These are phyloP conservation scores for Coffea humblotiana DNA, from an alignment of 305 asterid genomes.

Conservation along the genomic window DNA sequence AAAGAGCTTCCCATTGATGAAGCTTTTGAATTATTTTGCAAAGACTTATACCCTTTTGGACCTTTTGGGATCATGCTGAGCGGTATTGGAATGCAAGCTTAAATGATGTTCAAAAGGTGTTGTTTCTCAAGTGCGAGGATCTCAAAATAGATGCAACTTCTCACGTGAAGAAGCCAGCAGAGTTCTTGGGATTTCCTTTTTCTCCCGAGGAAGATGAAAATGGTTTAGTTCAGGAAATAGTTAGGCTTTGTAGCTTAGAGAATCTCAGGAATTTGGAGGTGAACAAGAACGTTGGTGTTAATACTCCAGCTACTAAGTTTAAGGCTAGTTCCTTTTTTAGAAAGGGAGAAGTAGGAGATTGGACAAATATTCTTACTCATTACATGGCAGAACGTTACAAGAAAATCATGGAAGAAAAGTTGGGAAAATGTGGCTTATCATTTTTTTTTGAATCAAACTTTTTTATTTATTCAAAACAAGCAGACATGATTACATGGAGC, in stretches of 20 bases:
- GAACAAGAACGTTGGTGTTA: constrained; percentile 33
- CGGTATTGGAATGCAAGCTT: constrained; percentile 42
- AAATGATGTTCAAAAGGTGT: constrained; percentile 27
- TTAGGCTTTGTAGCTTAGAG: constrained; percentile 45
- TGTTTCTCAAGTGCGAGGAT: constrained; percentile 18
- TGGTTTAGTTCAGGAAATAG: constrained; percentile 31
- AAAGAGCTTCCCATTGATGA: constrained; percentile 20
- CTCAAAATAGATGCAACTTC: no score
- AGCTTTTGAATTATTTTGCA: constrained; percentile 40
- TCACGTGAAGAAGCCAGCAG: constrained; percentile 38
- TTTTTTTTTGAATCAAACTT: no score
- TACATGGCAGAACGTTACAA: neutral
- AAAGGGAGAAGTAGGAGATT: constrained; percentile 2
- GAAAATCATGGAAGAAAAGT: neutral
- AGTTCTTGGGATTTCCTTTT: constrained; percentile 47
- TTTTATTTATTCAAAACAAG: no score
- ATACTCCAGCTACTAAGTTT: neutral
- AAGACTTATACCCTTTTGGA: constrained; percentile 43
- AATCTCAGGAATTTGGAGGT: constrained; percentile 39
- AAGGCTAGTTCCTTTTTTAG: constrained; percentile 1
- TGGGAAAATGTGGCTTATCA: neutral
- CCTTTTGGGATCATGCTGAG: constrained; percentile 20
- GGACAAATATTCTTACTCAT: neutral
- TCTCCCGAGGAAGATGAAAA: constrained; percentile 18
- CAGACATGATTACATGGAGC: no score